These are phyloP conservation scores for Allomyces macrogynus DNA, from an alignment of 192 early-diverging fungal genomes.

Conservation along the genomic window DNA sequence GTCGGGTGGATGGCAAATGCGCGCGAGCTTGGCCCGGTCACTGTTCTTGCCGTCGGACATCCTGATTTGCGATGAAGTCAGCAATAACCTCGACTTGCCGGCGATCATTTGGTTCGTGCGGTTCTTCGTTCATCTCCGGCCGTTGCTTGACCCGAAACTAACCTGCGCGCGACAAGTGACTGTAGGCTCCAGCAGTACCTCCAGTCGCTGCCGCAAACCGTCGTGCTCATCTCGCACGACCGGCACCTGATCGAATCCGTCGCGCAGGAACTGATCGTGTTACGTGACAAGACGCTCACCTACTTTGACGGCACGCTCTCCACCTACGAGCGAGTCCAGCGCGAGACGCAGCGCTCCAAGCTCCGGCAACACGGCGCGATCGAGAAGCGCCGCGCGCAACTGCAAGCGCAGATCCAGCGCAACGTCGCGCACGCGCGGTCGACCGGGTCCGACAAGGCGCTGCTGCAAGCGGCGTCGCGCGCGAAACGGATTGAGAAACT, in stretches of 20 bases:
- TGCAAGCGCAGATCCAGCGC: constrained; percentile 3
- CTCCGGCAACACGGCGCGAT: not conserved
- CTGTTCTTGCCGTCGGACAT: constrained; percentile 72
- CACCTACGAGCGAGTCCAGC: not conserved
- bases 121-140: no score
- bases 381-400: not conserved
- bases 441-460: constrained; percentile 7
- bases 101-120: constrained; percentile 29
- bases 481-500: constrained; percentile 6
- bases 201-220: constrained; percentile 1
- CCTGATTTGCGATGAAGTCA: constrained; percentile 64
- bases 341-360: not conserved
- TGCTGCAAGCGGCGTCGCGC: constrained; percentile 4
- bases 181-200: not conserved
- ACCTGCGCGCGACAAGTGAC: no score
- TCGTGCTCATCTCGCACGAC: constrained; percentile 10
- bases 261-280: constrained; percentile 6
- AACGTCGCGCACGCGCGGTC: constrained; percentile 3
- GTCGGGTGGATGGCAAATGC: constrained; percentile 80
- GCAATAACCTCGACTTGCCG: constrained; percentile 62
- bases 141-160: no score
- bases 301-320: constrained; percentile 8
- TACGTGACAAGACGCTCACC: constrained; percentile 6
- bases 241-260: constrained; percentile 6
- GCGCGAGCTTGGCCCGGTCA: constrained; percentile 66